Evolutionary conservation across 139 green algal species (phyloP).

Genomic region (Zygnema cylindricum): DNA sequence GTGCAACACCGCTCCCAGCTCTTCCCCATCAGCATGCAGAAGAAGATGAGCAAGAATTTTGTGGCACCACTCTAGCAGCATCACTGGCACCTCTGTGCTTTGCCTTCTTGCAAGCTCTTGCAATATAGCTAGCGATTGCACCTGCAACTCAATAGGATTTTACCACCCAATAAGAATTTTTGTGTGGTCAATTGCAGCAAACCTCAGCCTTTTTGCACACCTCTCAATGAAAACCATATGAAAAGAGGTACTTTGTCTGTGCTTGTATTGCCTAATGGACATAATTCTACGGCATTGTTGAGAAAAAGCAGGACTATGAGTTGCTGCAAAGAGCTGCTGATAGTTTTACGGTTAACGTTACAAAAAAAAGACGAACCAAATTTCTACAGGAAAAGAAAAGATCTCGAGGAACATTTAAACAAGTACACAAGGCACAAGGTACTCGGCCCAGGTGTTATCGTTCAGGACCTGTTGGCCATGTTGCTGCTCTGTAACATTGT

Average conservation of each 20-base stretch:
- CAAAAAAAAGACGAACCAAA: neutral
- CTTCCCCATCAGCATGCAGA: slow-evolving; percentile 27
- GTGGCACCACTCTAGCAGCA: slow-evolving; percentile 54
- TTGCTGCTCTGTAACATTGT: neutral
- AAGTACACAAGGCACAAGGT: slow-evolving; percentile 3
- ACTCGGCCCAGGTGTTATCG: neutral
- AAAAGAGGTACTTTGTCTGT: too few relatives aligned
- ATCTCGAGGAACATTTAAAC: neutral
- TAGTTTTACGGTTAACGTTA: neutral
- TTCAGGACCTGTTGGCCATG: neutral
- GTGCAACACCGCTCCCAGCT: slow-evolving; percentile 23
- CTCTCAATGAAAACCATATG: neutral
- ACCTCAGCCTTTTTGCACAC: too few relatives aligned
- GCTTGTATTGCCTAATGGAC: too few relatives aligned
- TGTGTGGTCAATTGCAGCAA: too few relatives aligned
- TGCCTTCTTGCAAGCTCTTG: slow-evolving; percentile 8
- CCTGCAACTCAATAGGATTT: too few relatives aligned
- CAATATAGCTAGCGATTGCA: slow-evolving; percentile 21
- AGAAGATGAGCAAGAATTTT: slow-evolving; percentile 38
- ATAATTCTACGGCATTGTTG: too few relatives aligned
- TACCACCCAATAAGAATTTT: too few relatives aligned
- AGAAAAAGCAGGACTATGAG: too few relatives aligned
- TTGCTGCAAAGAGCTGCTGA: neutral
- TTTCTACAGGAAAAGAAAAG: slow-evolving; percentile 11
- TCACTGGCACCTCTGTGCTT: slow-evolving; percentile 32